Base-by-base conservation (phyloP, 139 green algal genomes). In the Closterium sp. region DNA sequence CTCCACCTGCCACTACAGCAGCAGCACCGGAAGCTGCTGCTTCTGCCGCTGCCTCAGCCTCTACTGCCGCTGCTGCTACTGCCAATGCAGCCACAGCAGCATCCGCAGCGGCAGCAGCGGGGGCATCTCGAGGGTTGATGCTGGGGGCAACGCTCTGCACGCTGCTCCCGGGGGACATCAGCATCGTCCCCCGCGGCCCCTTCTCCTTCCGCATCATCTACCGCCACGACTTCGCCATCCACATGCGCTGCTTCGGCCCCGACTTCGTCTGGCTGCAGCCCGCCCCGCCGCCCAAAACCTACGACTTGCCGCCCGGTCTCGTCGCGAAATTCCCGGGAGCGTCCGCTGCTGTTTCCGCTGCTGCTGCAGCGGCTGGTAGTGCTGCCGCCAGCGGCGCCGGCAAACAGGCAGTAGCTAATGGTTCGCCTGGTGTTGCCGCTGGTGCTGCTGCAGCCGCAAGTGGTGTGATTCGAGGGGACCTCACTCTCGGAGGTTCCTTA, bases 211-310 rank as follows among this genome's bases (percentile, higher is more conserved):
- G 88, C 25, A 33, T 91, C 30, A 21, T 91, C 31, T 91, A 87
- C 69, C 88, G 69, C 30, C 34, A 34, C 25, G 33, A 91, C 25
- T 38, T 93, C 88, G 90, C 87, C 32, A 32, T 93, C 30, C 88
- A 93, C 84, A 87, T 93, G 55, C 69, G 90, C 34, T 93, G 90
- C 84, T 93, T 92, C 38, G 90, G 19, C 4, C 28, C 88, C n/a
- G 90, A 93, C 76, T 69, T 91, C 32, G 90, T 93, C 16, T 93
- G 87, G 87, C 35, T 93, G 33, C 90, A 93, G 84, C 90, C 90
- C 28, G 90, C 81, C 23, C 55, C 88, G 25, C 55, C 88, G 21
- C 66, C 88, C 64, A 33, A 35, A 69, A 25, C 43, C 43, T 69
- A 69, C 43, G 43, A 69, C 43, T 16, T 69, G 43, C 43, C 43